Evolutionary conservation across 805 yeast genomes (phyloP), one percentile per base, ranked within the genome.

Genomic region (Saccharomycopsis selenospora): DNA sequence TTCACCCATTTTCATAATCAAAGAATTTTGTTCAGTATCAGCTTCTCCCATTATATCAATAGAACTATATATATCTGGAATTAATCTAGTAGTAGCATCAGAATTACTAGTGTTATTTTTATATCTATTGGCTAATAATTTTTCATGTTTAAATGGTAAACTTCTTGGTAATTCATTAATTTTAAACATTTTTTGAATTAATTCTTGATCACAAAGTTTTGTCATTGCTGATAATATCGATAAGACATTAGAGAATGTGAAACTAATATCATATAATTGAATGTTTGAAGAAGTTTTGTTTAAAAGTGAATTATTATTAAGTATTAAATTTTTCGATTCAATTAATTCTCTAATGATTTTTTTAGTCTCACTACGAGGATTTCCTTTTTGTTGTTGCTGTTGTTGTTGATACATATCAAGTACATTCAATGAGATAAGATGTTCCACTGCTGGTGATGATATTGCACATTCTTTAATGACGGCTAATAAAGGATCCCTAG

Each of bases 401-500:
- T 14, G 43, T 26, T 3, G 50, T 44, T 13, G 52, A 27, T 6
- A 44, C 25, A 2, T 25, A 50, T 49, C 27, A 47, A 33, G 40
- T 58, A 47, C 36, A 55, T 55, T 20, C 38, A 33, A 33, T 20
- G 6, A 20, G n/a, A n/a, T n/a, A 17, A 14, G 18, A 6, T 33
- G 38, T 6, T 33, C 26, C 38, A 56, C 57, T 2, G 73, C 65
- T 0, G 80, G 78, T 7, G 72, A 59, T 0, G 76, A 68, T 47
- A 75, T 59, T 0, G 75, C 77, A 0, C 80, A 73, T 30, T 77
- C 81, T 43, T 67, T 72, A 40, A 76, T 54, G 4, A 71, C 68
- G 3, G 75, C 70, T 42, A 72, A 68, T 27, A 73, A 68, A 0
- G 83, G 80, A 56, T 77, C 80, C 14, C 54, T 52, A 24, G 63